Evolutionary conservation across 2,329 filamentous ascomycete genomes (phyloP).

Genomic region (Verticillium alfalfae): DNA sequence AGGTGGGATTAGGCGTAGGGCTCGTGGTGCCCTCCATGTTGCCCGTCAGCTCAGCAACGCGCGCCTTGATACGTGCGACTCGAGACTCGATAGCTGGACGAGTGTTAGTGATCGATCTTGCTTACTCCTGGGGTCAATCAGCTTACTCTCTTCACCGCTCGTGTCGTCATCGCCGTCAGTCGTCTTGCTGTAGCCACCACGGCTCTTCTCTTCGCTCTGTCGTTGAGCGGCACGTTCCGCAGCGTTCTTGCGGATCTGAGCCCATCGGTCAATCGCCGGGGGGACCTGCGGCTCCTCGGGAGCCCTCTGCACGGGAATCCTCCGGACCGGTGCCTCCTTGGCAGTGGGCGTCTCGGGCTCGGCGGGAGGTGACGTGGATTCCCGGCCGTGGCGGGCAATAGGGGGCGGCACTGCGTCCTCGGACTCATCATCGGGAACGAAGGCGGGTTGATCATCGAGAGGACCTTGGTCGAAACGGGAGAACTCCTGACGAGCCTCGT

Average conservation of each 20-base stretch:
- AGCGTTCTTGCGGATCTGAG: constrained; percentile 91
- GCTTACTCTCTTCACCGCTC: constrained; percentile 92
- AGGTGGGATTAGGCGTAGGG: constrained; percentile 23
- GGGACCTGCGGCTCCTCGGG: constrained; percentile 19
- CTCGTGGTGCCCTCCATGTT: constrained; percentile 60
- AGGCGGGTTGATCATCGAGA: constrained; percentile 78
- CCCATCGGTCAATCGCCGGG: constrained; percentile 75
- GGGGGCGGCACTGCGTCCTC: constrained; percentile 46
- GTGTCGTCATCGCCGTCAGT: constrained; percentile 74
- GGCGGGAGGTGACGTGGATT: constrained; percentile 17
- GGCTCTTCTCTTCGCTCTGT: constrained; percentile 59
- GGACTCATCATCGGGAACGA: constrained; percentile 54
- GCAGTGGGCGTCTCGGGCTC: constrained; percentile 20
- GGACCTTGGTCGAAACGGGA: constrained; percentile 83
- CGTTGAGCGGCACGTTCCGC: constrained; percentile 69
- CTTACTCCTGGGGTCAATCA: background rate
- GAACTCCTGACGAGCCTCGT: constrained; percentile 56
- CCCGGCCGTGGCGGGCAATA: constrained; percentile 36
- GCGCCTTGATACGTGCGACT: constrained; percentile 94
- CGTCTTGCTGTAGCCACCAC: constrained; percentile 49
- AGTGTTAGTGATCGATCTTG: constrained; percentile 14
- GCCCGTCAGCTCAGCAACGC: constrained; percentile 88
- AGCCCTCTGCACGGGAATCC: background rate
- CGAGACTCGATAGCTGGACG: constrained; percentile 85
- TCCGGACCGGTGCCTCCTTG: constrained; percentile 23